Conservation (phyloP, 495 filamentous ascomycete species). For the Neurospora sublineolata region DNA sequence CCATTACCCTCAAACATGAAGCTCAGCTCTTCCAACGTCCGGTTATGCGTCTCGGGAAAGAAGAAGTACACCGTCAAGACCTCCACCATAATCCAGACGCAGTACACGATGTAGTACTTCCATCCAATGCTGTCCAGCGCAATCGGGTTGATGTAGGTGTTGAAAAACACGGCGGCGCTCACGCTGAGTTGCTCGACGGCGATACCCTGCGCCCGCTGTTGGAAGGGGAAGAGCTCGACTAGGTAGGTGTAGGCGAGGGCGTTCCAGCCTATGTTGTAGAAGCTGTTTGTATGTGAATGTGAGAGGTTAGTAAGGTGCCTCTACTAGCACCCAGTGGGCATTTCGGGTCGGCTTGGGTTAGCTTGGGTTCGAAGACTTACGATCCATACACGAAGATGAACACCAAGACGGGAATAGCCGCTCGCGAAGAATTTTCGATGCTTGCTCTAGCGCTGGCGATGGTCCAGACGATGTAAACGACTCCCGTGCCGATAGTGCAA, state of each 20-base stretch:
- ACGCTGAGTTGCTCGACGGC: constrained; percentile 48
- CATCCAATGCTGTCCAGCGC: constrained; percentile 45
- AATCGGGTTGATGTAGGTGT: constrained; percentile 54
- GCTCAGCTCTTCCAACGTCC: constrained; percentile 37
- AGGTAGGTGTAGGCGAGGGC: constrained; percentile 47
- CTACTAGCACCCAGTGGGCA: not conserved
- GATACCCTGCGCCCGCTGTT: constrained; percentile 45
- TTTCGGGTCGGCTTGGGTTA: not conserved
- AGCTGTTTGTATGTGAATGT: constrained; percentile 5
- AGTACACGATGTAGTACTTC: constrained; percentile 55
- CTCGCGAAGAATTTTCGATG: constrained; percentile 26
- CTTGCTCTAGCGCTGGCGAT: constrained; percentile 40
- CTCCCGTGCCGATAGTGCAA: constrained; percentile 35
- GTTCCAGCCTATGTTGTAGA: constrained; percentile 55
- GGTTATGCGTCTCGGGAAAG: constrained; percentile 49
- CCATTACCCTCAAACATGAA: constrained; percentile 32
- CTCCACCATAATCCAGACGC: constrained; percentile 45
- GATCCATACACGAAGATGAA: constrained; percentile 50
- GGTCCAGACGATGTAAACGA: constrained; percentile 46
- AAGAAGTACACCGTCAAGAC: constrained; percentile 44
- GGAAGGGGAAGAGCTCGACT: constrained; percentile 50
- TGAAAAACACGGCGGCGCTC: constrained; percentile 38
- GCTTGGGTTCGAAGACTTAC: constrained; percentile 6
- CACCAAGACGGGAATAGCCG: constrained; percentile 43
- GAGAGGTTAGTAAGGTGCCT: not conserved